Conservation (phyloP, 2,329 filamentous ascomycete genomes). For the Periconia digitata region DNA sequence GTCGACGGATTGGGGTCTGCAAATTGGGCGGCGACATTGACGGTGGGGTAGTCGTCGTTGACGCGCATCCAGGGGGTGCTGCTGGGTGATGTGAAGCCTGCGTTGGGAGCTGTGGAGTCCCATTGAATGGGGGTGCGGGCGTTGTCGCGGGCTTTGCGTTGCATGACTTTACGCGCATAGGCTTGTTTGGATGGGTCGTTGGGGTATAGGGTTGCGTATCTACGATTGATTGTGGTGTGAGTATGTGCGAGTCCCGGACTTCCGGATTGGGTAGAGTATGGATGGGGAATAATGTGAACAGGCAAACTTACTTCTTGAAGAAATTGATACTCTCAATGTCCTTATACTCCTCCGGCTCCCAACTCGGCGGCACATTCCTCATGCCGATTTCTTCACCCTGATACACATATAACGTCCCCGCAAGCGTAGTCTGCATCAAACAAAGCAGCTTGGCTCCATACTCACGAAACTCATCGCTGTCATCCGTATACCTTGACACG, state of each 20-base stretch:
- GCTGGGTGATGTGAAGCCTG: constrained; percentile 60
- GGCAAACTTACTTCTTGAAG: constrained; percentile 42
- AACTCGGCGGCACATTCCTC: constrained; percentile 49
- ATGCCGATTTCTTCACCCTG: constrained; percentile 57
- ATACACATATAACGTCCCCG: constrained; percentile 53
- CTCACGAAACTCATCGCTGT: constrained; percentile 50
- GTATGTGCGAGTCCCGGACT: neutral
- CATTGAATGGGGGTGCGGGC: constrained; percentile 70
- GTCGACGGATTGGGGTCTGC: constrained; percentile 34
- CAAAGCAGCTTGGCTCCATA: constrained; percentile 52
- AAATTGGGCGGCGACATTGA: constrained; percentile 61
- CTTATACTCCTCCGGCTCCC: constrained; percentile 51
- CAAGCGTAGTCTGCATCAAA: constrained; percentile 51
- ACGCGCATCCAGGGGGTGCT: constrained; percentile 63
- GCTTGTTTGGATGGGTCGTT: constrained; percentile 27
- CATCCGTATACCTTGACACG: constrained; percentile 52
- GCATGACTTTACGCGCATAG: constrained; percentile 46
- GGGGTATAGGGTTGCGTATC: constrained; percentile 23
- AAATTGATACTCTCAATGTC: constrained; percentile 61
- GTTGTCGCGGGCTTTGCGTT: constrained; percentile 66
- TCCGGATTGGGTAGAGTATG: no score
- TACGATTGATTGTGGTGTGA: neutral
- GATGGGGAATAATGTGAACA: neutral
- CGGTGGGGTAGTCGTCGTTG: constrained; percentile 55
- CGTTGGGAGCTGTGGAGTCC: constrained; percentile 53